Evolutionary conservation across 345 rosid genomes (phyloP), one percentile per base, ranked within the genome.

Genomic region (Populus simonii): DNA sequence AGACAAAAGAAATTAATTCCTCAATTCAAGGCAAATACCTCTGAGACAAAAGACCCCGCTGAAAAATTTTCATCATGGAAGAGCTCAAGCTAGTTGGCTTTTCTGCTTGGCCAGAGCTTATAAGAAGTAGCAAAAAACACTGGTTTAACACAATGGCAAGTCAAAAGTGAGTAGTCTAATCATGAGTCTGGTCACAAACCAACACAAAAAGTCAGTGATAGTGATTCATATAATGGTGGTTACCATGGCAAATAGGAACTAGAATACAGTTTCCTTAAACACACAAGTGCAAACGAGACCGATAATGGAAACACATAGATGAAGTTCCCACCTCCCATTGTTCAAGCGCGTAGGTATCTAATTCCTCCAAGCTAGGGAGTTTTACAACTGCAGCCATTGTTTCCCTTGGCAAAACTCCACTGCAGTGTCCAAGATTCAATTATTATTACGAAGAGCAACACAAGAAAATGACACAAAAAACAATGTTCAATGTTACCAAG

Each of bases 121-220:
- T 92, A 73, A 96, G 98, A 87, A 89, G 96, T 82, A 96, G 89
- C 88, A 96, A 82, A 89, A 96, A 96, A 81, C 93, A 86, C 99
- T 93, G 93, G 62, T 70, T 70, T 72, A 79, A 82, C 75, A 84
- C 70, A 89, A 79, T 10, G 23, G 18, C 43, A 82, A 41, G 77
- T 43, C 66, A 83, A 81, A 82, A 87, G 79, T 83, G n/a, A 74
- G 78, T 43, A 82, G 74, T 81, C 38, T 38, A 85, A 38, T 22
- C 43, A 61, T 29, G 63, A 66, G 59, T 66, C 41, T 33, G 35
- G 70, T 38, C 69, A 73, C 75, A 41, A 61, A 45, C 2, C 15
- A 63, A 27, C 13, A 59, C 66, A 36, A 41, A 57, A 65, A 45
- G 49, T 10, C 22, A 72, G 36, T 63, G 17, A 68, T 43, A 38